Base-by-base conservation (phyloP, 306 rosid species). In the Vachellia pachyceras region DNA sequence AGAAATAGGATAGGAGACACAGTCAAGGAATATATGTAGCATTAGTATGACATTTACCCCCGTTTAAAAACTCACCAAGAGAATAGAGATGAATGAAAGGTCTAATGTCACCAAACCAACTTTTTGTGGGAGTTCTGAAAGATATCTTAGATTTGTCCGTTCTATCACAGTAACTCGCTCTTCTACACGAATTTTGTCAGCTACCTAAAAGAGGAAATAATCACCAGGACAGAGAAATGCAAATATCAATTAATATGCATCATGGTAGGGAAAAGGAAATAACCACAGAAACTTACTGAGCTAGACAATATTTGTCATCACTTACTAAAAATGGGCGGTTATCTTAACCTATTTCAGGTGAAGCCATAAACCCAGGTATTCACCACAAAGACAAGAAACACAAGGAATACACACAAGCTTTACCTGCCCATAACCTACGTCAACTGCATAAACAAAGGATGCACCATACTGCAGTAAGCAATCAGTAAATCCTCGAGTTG, bases 361-460 rank as follows among this genome's bases (percentile, higher is more conserved):
- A 54, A 74, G 39, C 52, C 52, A 54, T 37, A n/a, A 39, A 37
- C 58, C 47, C 36, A 55, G 10, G 54, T 20, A 22, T 55, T 74
- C 35, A 41, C 22, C 61, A 61, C 42, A 44, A 45, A 44, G 42
- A 42, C 11, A 17, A 66, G 47, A 76, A 17, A 35, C 52, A 54
- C 45, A 65, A 25, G 18, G 55, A 40, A 58, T 41, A 58, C 39
- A 23, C n/a, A 41, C 18, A 54, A 23, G 52, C 66, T 42, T 64
- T 88, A 95, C 99, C 98, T 95, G 99, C 45, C 99, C 99, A 81
- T 93, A 95, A 15, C 99, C 99, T 41, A 95, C 99, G 47, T 95
- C 99, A 66, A 95, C 87, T 77, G 98, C 99, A 73, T 91, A 95
- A 77, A 95, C 94, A 87, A 82, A 88, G 64, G 96, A 93, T 41